A percentile compares a stretch with the other conserved stretches of the same genome.
Conservation (phyloP, 164 flowering plant genomes). For the Magnolia officinalis region DNA sequence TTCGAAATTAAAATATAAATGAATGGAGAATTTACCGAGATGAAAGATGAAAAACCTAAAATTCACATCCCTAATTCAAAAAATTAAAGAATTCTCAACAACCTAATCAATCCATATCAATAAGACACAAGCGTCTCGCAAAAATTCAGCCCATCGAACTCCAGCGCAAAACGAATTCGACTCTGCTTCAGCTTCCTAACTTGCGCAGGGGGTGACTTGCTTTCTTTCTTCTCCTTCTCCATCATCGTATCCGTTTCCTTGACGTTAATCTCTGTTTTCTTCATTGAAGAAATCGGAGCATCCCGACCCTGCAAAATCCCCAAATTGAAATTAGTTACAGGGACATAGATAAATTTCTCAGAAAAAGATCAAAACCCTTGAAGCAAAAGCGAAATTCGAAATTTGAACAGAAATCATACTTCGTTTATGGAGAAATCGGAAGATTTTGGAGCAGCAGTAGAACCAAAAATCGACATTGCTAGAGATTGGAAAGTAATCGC, state of each 20-base stretch:
- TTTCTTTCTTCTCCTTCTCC: slow-evolving; percentile 1
- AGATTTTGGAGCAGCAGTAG: not conserved
- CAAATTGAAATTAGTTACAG: not conserved
- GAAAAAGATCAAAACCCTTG: not conserved
- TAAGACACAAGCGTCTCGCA: not conserved
- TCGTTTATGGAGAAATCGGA: not conserved
- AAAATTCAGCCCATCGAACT: not conserved
- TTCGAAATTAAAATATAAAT: too few species aligned
- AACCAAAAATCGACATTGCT: not conserved
- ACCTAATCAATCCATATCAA: not conserved
- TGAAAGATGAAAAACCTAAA: too few species aligned
- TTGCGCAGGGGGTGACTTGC: not conserved
- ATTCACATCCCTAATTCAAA: too few species aligned
- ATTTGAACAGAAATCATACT: not conserved
- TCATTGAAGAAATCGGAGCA: not conserved
- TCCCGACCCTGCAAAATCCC: not conserved
- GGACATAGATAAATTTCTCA: not conserved
- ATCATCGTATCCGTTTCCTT: not conserved
- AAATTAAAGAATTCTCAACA: too few species aligned
- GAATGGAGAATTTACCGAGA: too few species aligned
- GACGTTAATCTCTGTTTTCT: not conserved
- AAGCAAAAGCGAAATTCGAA: not conserved
- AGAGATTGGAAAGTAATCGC: not conserved
- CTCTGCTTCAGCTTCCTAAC: slow-evolving; percentile 2
- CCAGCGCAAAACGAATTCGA: not conserved